Evolutionary conservation across 2,329 filamentous ascomycete genomes (phyloP).

Genomic region (Aspergillus sclerotialis): DNA sequence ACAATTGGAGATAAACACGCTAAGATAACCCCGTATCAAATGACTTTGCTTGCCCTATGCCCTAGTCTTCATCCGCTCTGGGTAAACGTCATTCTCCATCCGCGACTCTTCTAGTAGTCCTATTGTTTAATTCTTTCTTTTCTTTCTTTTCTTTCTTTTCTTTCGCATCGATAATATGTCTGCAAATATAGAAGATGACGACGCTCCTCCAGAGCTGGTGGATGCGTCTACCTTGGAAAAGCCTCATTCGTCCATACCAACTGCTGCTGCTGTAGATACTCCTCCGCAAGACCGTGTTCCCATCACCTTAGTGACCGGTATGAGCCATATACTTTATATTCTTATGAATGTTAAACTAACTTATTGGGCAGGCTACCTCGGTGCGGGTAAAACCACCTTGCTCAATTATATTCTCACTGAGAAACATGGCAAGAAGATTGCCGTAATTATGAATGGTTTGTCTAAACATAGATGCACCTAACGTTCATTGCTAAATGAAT

Average conservation of each 20-base stretch:
- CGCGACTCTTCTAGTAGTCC: neutral
- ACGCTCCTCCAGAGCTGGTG: slow-evolving; percentile 38
- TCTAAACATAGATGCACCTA: slow-evolving; percentile 10
- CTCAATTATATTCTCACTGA: slow-evolving; percentile 94
- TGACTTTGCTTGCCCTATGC: slow-evolving; percentile 28
- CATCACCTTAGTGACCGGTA: slow-evolving; percentile 46
- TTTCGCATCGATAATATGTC: slow-evolving; percentile 11
- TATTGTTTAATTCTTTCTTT: neutral
- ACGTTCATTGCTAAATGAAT: slow-evolving; percentile 10
- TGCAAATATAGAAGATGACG: slow-evolving; percentile 33
- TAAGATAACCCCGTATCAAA: slow-evolving; percentile 4
- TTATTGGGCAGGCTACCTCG: slow-evolving; percentile 66
- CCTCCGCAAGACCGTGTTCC: slow-evolving; percentile 35
- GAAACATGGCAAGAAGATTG: slow-evolving; percentile 94
- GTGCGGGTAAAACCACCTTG: slow-evolving; percentile 89
- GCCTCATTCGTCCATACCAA: slow-evolving; percentile 13
- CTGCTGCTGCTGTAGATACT: slow-evolving; percentile 18
- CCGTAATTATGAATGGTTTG: slow-evolving; percentile 86
- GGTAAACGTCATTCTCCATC: slow-evolving; percentile 4
- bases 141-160: slow-evolving; percentile 2
- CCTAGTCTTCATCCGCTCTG: slow-evolving; percentile 16
- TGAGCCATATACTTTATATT: slow-evolving; percentile 2
- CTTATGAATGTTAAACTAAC: neutral
- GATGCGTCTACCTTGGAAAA: slow-evolving; percentile 27
- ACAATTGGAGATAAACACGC: neutral